phyloP scores from a whole-genome alignment of 2,329 filamentous ascomycete genomes.

The Sporothrix variecibatus region DNA sequence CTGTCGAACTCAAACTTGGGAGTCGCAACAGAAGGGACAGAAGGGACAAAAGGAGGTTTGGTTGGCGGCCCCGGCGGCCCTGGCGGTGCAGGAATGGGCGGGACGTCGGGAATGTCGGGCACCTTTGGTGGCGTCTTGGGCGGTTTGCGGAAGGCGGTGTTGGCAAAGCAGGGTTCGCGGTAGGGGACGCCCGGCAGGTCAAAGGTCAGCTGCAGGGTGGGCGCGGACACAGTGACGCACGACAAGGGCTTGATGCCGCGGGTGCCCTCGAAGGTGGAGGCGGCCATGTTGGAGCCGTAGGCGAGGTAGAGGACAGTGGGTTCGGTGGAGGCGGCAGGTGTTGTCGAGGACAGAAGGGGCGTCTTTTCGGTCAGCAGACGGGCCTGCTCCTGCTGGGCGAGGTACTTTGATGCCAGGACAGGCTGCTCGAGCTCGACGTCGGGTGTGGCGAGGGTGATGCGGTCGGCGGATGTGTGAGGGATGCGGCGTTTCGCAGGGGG shows the following conservation, averaged over 20 bases:
- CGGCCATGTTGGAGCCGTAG: constrained; percentile 87
- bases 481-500: constrained; percentile 28
- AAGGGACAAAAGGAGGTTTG: not conserved
- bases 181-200: constrained; percentile 86
- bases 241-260: constrained; percentile 82
- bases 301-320: constrained; percentile 72
- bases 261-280: constrained; percentile 74
- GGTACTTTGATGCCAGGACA: not conserved
- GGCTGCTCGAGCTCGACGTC: constrained; percentile 27
- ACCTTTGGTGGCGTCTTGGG: constrained; percentile 36
- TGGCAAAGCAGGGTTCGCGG: constrained; percentile 88
- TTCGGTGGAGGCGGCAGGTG: constrained; percentile 33
- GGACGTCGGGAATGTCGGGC: constrained; percentile 20
- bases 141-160: constrained; percentile 62
- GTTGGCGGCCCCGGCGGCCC: constrained; percentile 24
- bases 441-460: constrained; percentile 40
- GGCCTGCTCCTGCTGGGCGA: constrained; percentile 7
- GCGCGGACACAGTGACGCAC: constrained; percentile 78
- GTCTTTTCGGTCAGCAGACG: not conserved
- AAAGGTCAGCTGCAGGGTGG: constrained; percentile 76
- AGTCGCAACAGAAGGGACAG: not conserved
- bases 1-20: not conserved
- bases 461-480: constrained; percentile 42
- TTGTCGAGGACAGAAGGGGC: constrained; percentile 13
- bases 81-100: constrained; percentile 29